phyloP scores from a whole-genome alignment of 2,329 filamentous ascomycete genomes.

The Zarea fungicola region DNA sequence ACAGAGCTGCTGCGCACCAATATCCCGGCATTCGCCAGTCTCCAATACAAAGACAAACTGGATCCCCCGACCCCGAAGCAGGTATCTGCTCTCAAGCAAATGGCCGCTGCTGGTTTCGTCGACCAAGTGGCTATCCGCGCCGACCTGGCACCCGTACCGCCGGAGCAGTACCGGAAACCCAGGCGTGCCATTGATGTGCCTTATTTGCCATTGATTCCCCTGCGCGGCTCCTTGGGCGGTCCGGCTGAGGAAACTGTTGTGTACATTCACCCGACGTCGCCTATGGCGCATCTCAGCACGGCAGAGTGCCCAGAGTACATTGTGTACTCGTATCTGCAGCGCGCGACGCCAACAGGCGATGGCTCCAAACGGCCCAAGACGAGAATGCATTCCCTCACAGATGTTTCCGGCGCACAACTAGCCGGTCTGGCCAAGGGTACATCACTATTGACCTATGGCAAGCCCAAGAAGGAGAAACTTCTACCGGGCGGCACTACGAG shows the following conservation, averaged over 20 bases:
- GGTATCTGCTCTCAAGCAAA: slow-evolving; percentile 78
- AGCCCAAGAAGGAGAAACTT: slow-evolving; percentile 80
- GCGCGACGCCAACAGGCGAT: slow-evolving; percentile 48
- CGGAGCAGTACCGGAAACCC: slow-evolving; percentile 62
- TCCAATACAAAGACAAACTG: slow-evolving; percentile 50
- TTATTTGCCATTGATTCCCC: slow-evolving; percentile 77
- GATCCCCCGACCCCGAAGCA: slow-evolving; percentile 60
- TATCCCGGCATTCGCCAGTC: slow-evolving; percentile 59
- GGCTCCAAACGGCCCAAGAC: slow-evolving; percentile 61
- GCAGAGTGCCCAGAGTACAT: slow-evolving; percentile 82
- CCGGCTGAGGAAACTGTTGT: slow-evolving; percentile 58
- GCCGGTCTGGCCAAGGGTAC: slow-evolving; percentile 78
- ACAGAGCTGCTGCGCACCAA: slow-evolving; percentile 73
- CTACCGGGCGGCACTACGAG: slow-evolving; percentile 43
- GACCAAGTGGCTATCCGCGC: slow-evolving; percentile 91
- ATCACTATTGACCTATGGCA: slow-evolving; percentile 76
- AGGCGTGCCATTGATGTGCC: slow-evolving; percentile 87
- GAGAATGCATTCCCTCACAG: slow-evolving; percentile 81
- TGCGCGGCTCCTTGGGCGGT: slow-evolving; percentile 39
- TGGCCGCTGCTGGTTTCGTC: slow-evolving; percentile 86
- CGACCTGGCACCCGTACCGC: slow-evolving; percentile 72
- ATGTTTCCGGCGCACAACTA: slow-evolving; percentile 70
- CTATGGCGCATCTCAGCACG: slow-evolving; percentile 63
- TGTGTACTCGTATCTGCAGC: slow-evolving; percentile 81
- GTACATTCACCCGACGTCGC: slow-evolving; percentile 81